These are phyloP conservation scores for Asclepias syriaca DNA, from an alignment of 257 asterid genomes.

Conservation along the genomic window DNA sequence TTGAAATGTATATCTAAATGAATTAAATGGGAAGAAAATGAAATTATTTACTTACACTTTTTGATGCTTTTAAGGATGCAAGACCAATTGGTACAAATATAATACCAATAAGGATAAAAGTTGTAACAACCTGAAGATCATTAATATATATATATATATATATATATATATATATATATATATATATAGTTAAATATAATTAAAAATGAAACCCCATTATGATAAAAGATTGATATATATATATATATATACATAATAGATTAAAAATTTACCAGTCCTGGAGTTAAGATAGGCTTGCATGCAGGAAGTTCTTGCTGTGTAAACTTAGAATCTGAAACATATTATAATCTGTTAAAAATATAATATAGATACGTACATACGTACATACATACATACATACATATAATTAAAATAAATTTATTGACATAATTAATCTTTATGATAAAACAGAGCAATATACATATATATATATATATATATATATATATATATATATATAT, in stretches of 20 bases:
- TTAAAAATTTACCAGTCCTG: constrained; percentile 51
- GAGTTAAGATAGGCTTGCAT: constrained; percentile 90
- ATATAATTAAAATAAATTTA: no score
- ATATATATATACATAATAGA: no score
- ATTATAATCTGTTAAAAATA: neutral
- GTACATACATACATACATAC: no score
- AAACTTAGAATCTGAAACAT: constrained; percentile 75
- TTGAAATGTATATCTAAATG: neutral
- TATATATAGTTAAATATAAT: no score
- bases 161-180: neutral
- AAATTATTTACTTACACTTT: constrained; percentile 29
- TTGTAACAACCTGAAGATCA: constrained; percentile 54
- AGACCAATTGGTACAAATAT: constrained; percentile 82
- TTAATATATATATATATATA: neutral
- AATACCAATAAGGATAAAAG: constrained; percentile 55
- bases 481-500: no score
- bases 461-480: no score
- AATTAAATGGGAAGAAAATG: neutral
- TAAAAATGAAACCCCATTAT: no score
- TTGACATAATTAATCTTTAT: no score
- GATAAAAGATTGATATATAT: no score
- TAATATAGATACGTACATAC: no score
- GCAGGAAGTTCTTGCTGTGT: constrained; percentile 98
- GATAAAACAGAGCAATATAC: no score
- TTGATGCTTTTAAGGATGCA: constrained; percentile 66